Evolutionary conservation across 2,329 filamentous ascomycete genomes (phyloP).

Genomic region (Amauroascus niger): DNA sequence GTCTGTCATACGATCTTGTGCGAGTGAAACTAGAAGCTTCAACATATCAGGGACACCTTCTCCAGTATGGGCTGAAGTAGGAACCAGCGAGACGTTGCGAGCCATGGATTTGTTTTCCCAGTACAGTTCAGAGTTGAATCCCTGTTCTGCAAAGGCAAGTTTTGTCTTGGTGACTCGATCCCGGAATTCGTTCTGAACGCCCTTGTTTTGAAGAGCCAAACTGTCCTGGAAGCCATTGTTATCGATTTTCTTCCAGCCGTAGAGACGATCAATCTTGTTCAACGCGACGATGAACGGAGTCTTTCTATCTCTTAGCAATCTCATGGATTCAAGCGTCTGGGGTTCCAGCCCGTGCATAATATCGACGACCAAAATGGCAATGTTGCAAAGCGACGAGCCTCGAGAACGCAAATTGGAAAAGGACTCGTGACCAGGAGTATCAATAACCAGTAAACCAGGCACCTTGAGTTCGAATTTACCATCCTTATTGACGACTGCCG

Average conservation of each 20-base stretch:
- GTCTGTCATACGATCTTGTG: conserved; percentile 94
- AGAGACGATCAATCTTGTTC: conserved; percentile 99
- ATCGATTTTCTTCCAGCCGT: conserved; percentile 96
- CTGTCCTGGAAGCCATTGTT: conserved; percentile 98
- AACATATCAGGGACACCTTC: conserved; percentile 99
- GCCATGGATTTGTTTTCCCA: conserved; percentile 98
- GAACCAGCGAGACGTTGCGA: conserved; percentile 86
- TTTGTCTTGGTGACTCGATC: conserved; percentile 86
- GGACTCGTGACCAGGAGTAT: conserved; percentile 98
- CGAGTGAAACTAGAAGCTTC: conserved; percentile 83
- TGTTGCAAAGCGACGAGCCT: conserved; percentile 97
- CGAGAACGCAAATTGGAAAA: conserved; percentile 96
- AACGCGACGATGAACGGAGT: conserved; percentile 97
- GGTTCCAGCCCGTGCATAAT: conserved; percentile 99
- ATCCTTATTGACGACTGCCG: conserved; percentile 83
- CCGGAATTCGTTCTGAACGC: conserved; percentile 86
- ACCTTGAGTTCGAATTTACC: conserved; percentile 92
- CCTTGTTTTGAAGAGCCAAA: conserved; percentile 79
- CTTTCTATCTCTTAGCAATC: conserved; percentile 78
- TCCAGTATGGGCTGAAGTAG: conserved; percentile 95
- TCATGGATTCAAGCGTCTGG: conserved; percentile 96
- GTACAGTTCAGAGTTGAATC: conserved; percentile 94
- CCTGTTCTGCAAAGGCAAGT: conserved; percentile 87
- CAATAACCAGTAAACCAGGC: conserved; percentile 89
- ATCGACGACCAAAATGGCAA: conserved; percentile 96